Conservation (phyloP, 352 stramenopile species). For the Aphanomyces cochlioides region DNA sequence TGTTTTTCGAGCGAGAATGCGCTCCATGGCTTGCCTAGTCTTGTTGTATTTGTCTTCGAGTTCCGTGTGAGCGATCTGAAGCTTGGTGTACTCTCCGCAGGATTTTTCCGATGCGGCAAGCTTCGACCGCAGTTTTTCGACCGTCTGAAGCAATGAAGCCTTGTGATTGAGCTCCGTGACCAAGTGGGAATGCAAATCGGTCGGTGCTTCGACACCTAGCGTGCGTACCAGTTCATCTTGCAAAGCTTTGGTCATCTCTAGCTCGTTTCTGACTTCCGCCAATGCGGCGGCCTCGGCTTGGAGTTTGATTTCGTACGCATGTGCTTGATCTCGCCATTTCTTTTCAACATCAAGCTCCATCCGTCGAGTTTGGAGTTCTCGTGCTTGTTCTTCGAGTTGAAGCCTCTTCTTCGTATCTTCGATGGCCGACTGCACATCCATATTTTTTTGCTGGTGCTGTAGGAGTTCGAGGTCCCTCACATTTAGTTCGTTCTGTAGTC, state of each 20-base stretch:
- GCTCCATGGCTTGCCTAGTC: constrained; percentile 11
- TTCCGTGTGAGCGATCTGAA: constrained; percentile 3
- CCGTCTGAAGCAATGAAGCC: not conserved
- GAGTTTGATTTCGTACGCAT: not conserved
- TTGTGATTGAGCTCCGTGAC: not conserved
- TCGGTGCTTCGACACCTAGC: constrained; percentile 2
- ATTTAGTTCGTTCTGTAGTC: constrained; percentile 37
- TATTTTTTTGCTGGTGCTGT: constrained; percentile 14
- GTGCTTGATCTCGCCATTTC: constrained; percentile 25
- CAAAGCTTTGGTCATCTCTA: not conserved
- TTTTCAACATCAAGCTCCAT: constrained; percentile 23
- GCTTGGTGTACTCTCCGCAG: not conserved
- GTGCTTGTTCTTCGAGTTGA: not conserved
- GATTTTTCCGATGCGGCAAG: not conserved
- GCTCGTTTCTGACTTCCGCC: not conserved
- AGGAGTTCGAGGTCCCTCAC: constrained; percentile 7
- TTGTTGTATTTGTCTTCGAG: constrained; percentile 13
- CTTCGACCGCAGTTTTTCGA: constrained; percentile 17
- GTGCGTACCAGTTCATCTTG: not conserved
- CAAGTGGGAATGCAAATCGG: not conserved
- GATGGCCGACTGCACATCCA: constrained; percentile 17
- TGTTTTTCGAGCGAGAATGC: constrained; percentile 11
- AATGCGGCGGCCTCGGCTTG: not conserved
- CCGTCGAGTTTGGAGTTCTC: constrained; percentile 12
- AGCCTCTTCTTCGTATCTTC: constrained; percentile 17